Evolutionary conservation across 768 basidiomycete genomes (phyloP).

Genomic region (Serpula lacrymans): DNA sequence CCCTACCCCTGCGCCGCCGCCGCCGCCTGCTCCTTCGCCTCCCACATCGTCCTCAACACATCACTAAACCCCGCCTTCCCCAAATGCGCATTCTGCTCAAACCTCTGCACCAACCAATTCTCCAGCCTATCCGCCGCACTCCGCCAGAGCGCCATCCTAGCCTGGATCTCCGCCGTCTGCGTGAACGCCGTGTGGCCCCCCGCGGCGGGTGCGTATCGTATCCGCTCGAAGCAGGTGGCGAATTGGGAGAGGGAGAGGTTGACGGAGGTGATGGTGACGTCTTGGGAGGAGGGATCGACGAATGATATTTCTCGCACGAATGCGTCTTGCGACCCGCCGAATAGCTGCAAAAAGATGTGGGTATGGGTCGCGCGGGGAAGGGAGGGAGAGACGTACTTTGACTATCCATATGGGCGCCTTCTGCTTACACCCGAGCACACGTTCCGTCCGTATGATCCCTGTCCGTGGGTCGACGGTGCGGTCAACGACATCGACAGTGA

Average conservation of each 20-base stretch:
- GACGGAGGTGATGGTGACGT: constrained; percentile 83
- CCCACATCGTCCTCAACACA: constrained; percentile 77
- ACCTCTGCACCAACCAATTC: constrained; percentile 81
- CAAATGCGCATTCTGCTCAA: constrained; percentile 87
- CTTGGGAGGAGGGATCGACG: constrained; percentile 78
- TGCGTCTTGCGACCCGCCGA: constrained; percentile 91
- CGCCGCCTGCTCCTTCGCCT: constrained; percentile 57
- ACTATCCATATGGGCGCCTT: constrained; percentile 91
- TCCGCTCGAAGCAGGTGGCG: constrained; percentile 86
- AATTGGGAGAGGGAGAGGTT: constrained; percentile 96
- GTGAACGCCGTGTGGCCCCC: constrained; percentile 64
- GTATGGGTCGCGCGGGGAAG: constrained; percentile 4
- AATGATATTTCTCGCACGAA: constrained; percentile 95
- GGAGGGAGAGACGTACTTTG: constrained; percentile 55
- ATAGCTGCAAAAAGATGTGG: constrained; percentile 47
- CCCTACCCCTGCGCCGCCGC: too few relatives aligned
- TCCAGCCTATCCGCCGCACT: constrained; percentile 81
- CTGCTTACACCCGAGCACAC: constrained; percentile 88
- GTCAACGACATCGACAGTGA: constrained; percentile 84
- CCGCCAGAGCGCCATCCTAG: constrained; percentile 77
- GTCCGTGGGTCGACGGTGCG: constrained; percentile 79
- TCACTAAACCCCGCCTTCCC: constrained; percentile 91
- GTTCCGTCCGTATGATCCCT: constrained; percentile 89
- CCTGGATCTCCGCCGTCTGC: constrained; percentile 92
- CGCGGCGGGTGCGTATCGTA: constrained; percentile 77